These are phyloP conservation scores for Oidiodendron maius DNA, from an alignment of 495 filamentous ascomycete species.

Conservation along the genomic window DNA sequence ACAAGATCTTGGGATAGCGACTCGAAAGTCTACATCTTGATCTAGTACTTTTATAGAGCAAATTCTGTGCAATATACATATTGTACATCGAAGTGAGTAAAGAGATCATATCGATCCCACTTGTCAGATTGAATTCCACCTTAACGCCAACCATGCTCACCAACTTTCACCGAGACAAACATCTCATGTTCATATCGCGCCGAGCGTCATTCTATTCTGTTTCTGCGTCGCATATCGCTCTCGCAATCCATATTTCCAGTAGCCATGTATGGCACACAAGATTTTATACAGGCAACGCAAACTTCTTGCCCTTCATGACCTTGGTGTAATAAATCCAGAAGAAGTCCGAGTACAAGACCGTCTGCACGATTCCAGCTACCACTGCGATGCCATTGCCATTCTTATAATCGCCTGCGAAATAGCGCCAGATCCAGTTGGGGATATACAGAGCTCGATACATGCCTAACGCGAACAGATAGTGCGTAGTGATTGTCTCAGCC, in stretches of 20 bases:
- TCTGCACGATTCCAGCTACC: conserved; percentile 84
- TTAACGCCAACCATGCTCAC: conserved; percentile 21
- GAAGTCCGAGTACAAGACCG: conserved; percentile 94
- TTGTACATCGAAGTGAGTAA: conserved; percentile 10
- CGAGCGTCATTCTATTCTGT: not conserved
- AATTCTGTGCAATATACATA: conserved; percentile 20
- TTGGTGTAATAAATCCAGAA: conserved; percentile 99
- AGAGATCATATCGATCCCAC: conserved; percentile 6
- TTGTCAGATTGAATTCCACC: conserved; percentile 13
- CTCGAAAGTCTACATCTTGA: too few relatives aligned
- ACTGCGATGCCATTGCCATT: conserved; percentile 79
- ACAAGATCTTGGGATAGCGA: too few relatives aligned
- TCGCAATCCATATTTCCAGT: not conserved
- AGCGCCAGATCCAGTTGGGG: conserved; percentile 95
- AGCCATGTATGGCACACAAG: not conserved
- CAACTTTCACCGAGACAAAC: conserved; percentile 6
- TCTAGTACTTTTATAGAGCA: conserved; percentile 2
- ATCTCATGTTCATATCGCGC: not conserved
- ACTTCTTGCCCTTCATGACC: conserved; percentile 83
- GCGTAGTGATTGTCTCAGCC: conserved; percentile 95
- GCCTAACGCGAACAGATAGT: conserved; percentile 96
- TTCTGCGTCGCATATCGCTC: not conserved
- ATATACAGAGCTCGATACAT: conserved; percentile 91
- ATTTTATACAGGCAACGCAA: conserved; percentile 70
- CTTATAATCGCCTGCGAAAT: conserved; percentile 58